Evolutionary conservation across 2,329 filamentous ascomycete species (phyloP).

Genomic region (Sclerotiophoma versabilis): DNA sequence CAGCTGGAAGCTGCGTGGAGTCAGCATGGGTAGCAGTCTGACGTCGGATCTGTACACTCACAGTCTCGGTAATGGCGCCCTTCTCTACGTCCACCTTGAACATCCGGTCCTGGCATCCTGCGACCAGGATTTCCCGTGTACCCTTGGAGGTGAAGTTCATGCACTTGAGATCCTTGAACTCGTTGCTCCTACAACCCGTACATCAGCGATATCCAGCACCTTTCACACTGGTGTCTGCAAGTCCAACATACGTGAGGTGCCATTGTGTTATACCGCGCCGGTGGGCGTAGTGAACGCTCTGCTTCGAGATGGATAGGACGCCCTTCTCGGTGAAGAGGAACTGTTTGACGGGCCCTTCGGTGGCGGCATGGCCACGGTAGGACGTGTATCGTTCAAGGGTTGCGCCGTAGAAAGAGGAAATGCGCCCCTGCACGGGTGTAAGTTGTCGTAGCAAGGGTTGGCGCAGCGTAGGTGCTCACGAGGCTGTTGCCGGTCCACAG

Average conservation of each 20-base stretch:
- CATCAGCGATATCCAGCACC: slow-evolving; percentile 24
- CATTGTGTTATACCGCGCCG: slow-evolving; percentile 84
- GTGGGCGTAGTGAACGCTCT: slow-evolving; percentile 86
- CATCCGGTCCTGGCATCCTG: slow-evolving; percentile 86
- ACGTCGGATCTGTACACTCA: slow-evolving; percentile 18
- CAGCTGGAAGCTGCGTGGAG: slow-evolving; percentile 66
- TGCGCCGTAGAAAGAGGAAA: slow-evolving; percentile 85
- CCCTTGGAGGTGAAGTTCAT: slow-evolving; percentile 95
- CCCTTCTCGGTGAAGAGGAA: slow-evolving; percentile 91
- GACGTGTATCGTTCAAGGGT: slow-evolving; percentile 91
- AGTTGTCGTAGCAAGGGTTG: slow-evolving; percentile 6
- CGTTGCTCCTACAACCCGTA: slow-evolving; percentile 62
- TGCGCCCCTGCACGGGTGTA: slow-evolving; percentile 70
- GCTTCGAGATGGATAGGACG: slow-evolving; percentile 81
- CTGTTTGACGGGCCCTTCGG: slow-evolving; percentile 82
- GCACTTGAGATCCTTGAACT: slow-evolving; percentile 87
- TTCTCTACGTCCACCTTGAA: slow-evolving; percentile 74
- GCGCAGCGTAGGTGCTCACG: slow-evolving; percentile 60
- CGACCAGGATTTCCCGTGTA: slow-evolving; percentile 82
- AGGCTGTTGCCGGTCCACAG: slow-evolving; percentile 93
- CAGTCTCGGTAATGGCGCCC: slow-evolving; percentile 53
- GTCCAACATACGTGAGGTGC: slow-evolving; percentile 73
- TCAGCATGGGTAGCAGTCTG: slow-evolving; percentile 31
- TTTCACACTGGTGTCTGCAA: neutral
- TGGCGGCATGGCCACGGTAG: slow-evolving; percentile 76